Evolutionary conservation across 2,329 filamentous ascomycete genomes (phyloP), one percentile per base, ranked within the genome.

Genomic region (Cercospora sesami): DNA sequence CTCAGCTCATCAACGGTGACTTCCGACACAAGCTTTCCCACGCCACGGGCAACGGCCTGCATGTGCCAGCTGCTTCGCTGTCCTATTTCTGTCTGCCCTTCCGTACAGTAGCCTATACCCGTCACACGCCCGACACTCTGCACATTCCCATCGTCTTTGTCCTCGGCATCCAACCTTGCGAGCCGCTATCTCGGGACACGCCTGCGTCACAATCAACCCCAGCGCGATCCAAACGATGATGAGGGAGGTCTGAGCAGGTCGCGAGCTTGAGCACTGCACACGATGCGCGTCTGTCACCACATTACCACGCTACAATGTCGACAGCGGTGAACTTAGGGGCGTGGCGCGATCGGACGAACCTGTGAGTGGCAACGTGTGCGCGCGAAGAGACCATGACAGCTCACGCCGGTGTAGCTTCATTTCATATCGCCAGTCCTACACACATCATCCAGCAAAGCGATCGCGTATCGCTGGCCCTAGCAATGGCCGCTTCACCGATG

Each of bases 331-430:
- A 60, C 28, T 18, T 68, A 39, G 72, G 90, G 87, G 76, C 75
- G 45, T 99, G 94, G 94, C 93, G 95, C 85, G 95, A 99, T 86
- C 91, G 95, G 83, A 99, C 95, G 75, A 99, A 98, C 80, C 91
- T 99, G 93, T 97, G 89, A 75, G 87, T 65, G 31, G 31, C 31
- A 18, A 61, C 18, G 45, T 16, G 21, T 55, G 14, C 30, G 42
- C 33, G 8, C 14, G 23, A 21, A 23, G 58, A 28, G 30, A 51
- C 18, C n/a, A 23, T 16, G 33, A 53, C 64, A 68, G 62, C 70
- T 63, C 53, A 60, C 28, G 48, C 36, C 55, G 14, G 66, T 57
- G 36, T 78, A 97, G 94, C 79, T 99, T 96, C 81, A 95, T 99
- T 80, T 98, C 95, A 81, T 99, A 98, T 86, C 94, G 95, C 77